Percentiles rank a stretch among this genome's conserved stretches.
Evolutionary conservation across 2,329 filamentous ascomycete species (phyloP).

Genomic region (Fusarium caatingaense): DNA sequence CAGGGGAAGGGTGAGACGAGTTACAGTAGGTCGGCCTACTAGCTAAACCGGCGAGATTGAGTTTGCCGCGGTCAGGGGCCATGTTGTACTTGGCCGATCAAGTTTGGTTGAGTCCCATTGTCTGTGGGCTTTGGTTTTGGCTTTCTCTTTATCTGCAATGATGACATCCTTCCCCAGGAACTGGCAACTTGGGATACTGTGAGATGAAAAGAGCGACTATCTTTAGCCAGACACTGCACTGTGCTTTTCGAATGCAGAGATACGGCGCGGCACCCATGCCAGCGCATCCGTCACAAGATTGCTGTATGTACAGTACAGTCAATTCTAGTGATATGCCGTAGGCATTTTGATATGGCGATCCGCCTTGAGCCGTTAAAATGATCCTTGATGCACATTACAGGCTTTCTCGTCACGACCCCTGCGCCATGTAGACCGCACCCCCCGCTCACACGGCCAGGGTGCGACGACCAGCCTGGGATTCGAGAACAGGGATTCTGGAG

Average conservation of each 20-base stretch:
- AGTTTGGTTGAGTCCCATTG: neutral
- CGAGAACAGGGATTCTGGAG: slow-evolving; percentile 36
- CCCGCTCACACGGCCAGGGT: neutral
- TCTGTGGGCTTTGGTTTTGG: neutral
- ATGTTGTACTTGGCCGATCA: slow-evolving; percentile 9
- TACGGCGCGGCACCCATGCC: slow-evolving; percentile 6
- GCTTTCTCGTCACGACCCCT: slow-evolving; percentile 19
- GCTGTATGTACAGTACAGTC: neutral
- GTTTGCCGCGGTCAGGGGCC: slow-evolving; percentile 18
- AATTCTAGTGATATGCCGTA: slow-evolving; percentile 8
- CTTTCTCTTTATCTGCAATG: neutral
- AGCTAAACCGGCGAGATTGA: slow-evolving; percentile 4
- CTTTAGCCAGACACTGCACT: neutral
- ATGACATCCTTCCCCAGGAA: slow-evolving; percentile 13
- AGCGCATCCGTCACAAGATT: slow-evolving; percentile 5
- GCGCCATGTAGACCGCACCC: neutral
- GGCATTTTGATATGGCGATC: slow-evolving; percentile 18
- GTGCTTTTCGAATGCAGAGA: slow-evolving; percentile 2
- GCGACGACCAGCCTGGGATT: slow-evolving; percentile 33
- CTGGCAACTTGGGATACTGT: neutral
- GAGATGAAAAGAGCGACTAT: neutral
- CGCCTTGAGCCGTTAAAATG: slow-evolving; percentile 22
- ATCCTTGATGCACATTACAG: slow-evolving; percentile 32
- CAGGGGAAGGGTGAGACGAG: neutral
- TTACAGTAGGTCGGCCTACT: neutral